Conservation (phyloP, 2,329 filamentous ascomycete species). For the Verticillium dahliae region DNA sequence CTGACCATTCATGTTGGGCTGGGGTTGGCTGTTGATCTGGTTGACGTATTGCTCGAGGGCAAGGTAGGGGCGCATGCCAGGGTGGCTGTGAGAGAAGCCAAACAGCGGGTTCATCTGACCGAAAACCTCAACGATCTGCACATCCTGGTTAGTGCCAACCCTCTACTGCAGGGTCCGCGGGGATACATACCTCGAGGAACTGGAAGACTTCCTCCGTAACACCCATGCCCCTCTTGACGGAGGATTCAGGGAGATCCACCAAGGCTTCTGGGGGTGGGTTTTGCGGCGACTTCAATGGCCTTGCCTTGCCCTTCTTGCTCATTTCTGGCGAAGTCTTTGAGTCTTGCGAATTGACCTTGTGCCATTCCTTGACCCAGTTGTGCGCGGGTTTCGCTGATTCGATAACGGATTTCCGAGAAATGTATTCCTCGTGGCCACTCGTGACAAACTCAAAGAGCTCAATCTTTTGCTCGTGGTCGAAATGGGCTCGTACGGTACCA, state of each 20-base stretch:
- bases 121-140: conserved; percentile 58
- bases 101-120: conserved; percentile 62
- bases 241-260: conserved; percentile 52
- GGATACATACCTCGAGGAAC: conserved; percentile 52
- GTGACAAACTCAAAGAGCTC: conserved; percentile 80
- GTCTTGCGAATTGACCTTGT: conserved; percentile 50
- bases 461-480: conserved; percentile 73
- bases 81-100: conserved; percentile 47
- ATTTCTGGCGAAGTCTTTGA: conserved; percentile 57
- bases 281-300: conserved; percentile 52
- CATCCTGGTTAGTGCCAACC: conserved; percentile 16
- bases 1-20: conserved; percentile 38
- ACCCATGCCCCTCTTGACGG: conserved; percentile 49
- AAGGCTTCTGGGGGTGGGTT: conserved; percentile 50
- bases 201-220: conserved; percentile 56
- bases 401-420: conserved; percentile 62
- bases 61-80: conserved; percentile 46
- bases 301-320: conserved; percentile 59
- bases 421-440: conserved; percentile 71
- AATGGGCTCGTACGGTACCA: conserved; percentile 73
- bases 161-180: not conserved
- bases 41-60: conserved; percentile 57
- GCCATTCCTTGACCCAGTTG: conserved; percentile 61
- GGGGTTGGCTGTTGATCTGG: conserved; percentile 33
- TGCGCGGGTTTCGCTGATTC: conserved; percentile 56